Evolutionary conservation across 2,329 filamentous ascomycete species (phyloP).

Genomic region (Stenocarpella maydis): DNA sequence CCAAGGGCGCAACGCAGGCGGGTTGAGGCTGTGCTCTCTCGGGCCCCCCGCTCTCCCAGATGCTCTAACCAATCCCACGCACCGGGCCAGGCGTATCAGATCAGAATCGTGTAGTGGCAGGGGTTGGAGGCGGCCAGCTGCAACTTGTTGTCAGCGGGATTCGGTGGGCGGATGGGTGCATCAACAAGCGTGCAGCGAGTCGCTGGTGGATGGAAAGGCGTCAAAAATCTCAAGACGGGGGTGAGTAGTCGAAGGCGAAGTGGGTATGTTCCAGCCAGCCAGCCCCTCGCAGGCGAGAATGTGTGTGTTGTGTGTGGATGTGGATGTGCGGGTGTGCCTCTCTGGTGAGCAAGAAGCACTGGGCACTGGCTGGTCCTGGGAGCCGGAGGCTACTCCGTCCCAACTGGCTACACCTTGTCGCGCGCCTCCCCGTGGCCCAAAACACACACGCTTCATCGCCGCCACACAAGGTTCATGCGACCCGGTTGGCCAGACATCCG

Average conservation of each 20-base stretch:
- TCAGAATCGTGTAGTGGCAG: neutral
- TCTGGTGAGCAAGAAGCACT: neutral
- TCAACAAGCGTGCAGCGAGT: slow-evolving; percentile 15
- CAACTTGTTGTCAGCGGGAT: neutral
- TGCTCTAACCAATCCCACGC: slow-evolving; percentile 34
- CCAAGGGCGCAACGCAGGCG: slow-evolving; percentile 31
- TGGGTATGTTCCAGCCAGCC: slow-evolving; percentile 22
- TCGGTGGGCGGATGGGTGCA: slow-evolving; percentile 27
- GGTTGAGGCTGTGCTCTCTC: slow-evolving; percentile 36
- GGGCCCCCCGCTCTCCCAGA: slow-evolving; percentile 31
- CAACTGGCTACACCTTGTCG: neutral
- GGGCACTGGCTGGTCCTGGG: slow-evolving; percentile 2
- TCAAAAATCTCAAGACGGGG: slow-evolving; percentile 25
- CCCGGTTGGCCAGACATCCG: slow-evolving; percentile 22
- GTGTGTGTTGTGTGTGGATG: neutral
- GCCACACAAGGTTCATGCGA: slow-evolving; percentile 18
- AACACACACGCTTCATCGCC: slow-evolving; percentile 25
- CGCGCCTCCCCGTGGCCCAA: slow-evolving; percentile 3
- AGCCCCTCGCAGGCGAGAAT: slow-evolving; percentile 2
- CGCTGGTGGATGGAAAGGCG: slow-evolving; percentile 24
- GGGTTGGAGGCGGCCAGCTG: neutral
- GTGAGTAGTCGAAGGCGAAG: slow-evolving; percentile 17
- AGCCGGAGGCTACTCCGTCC: too few species aligned
- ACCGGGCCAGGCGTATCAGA: slow-evolving; percentile 21
- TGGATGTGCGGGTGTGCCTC: too few species aligned